Evolutionary conservation across 192 early-diverging fungal genomes (phyloP), one percentile per base, ranked within the genome.

Genomic region (Linderina pennispora): DNA sequence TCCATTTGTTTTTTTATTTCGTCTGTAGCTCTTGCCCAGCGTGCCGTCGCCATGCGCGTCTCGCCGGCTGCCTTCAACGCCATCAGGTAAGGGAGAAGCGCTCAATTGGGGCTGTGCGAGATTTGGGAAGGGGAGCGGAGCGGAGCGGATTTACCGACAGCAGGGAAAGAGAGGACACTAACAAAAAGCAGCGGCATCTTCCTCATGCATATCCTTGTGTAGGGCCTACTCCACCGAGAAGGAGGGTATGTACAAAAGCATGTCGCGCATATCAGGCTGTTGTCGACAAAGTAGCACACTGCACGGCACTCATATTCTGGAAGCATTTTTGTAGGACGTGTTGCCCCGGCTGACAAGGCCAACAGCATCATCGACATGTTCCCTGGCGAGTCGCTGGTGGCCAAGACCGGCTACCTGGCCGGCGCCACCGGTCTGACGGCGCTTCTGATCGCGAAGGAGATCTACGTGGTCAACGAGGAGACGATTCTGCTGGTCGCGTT

Each of bases 401-500:
- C 88, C 57, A 98, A 98, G 79, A 87, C 95, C 23, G 82, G 81
- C 32, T 90, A 84, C 62, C 79, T 96, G 55, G 88, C 92, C 36
- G 65, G 86, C 17, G 78, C 79, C 42, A 80, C 89, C 34, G 91
- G 90, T 47, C 62, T 89, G 48, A 85, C 92, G 13, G 86, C 92
- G 28, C 89, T 83, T 69, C 67, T 89, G 28, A 84, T 98, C 58
- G 90, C 91, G 45, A 95, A 98, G 86, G 95, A 98, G 77, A 89
- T 98, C 69, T 98, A 95, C 76, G 80, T 96, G 41, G 63, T 96
- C 49, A 95, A 96, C 70, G 90, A 88, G 65, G 93, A 98, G 65
- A 80, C 91, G 34, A 76, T 96, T 37, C 84, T 94, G 42, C 62
- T 92, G 40, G 56, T 86, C 25, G 78, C 86, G 26, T 86, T 92